Evolutionary conservation across 1,284 basidiomycete genomes (phyloP).

Genomic region (Tilletia indica): DNA sequence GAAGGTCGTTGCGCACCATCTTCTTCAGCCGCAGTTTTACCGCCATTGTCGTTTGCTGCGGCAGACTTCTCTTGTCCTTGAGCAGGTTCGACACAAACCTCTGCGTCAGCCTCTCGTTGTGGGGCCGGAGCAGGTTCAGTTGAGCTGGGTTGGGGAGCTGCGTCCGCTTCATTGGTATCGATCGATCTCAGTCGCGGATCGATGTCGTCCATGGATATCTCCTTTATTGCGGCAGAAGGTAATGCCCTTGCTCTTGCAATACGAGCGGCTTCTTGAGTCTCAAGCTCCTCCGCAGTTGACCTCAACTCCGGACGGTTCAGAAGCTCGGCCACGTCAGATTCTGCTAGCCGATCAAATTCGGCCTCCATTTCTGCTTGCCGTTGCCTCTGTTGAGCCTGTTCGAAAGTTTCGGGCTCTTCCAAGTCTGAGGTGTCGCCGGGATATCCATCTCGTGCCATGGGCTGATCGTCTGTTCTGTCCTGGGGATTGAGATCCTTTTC

Average conservation of each 20-base stretch:
- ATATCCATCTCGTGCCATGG: conserved; percentile 17
- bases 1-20: background rate
- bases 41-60: background rate
- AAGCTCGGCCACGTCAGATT: conserved; percentile 9
- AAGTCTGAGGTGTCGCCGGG: background rate
- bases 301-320: background rate
- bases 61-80: background rate
- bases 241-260: conserved; percentile 35
- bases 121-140: too few species aligned
- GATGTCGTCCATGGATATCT: background rate
- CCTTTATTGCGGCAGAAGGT: background rate
- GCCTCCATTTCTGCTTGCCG: conserved; percentile 5
- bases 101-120: background rate
- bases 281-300: conserved; percentile 27
- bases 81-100: background rate
- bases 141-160: too few species aligned
- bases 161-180: background rate
- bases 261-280: conserved; percentile 37
- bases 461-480: conserved; percentile 9
- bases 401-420: background rate
- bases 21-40: background rate
- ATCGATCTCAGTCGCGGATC: background rate
- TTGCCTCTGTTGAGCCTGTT: background rate
- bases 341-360: conserved; percentile 16
- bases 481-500: background rate